A percentile compares a stretch with the other conserved stretches of the same genome.
phyloP scores from a whole-genome alignment of 371 early-diverging fungal species.

The Mucor piriformis region DNA sequence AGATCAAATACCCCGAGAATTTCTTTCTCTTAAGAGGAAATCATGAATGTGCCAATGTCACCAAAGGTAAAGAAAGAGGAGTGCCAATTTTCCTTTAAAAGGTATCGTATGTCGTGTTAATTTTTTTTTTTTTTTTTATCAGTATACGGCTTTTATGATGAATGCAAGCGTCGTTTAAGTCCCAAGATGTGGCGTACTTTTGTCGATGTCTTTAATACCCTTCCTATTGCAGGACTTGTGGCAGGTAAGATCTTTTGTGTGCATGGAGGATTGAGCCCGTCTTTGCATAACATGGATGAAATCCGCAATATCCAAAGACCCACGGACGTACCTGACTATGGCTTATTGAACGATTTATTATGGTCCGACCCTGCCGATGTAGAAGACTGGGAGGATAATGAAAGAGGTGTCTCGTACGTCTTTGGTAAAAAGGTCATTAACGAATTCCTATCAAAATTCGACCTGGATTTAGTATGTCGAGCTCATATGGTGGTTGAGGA shows the following conservation, averaged over 20 bases:
- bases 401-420: constrained; percentile 94
- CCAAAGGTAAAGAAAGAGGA: constrained; percentile 72
- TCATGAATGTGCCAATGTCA: constrained; percentile 98
- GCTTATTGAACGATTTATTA: constrained; percentile 78
- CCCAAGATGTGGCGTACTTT: constrained; percentile 97
- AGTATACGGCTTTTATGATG: constrained; percentile 99
- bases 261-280: constrained; percentile 91
- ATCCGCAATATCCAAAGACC: constrained; percentile 90
- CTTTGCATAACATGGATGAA: constrained; percentile 86
- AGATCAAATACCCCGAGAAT: constrained; percentile 95
- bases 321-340: constrained; percentile 97
- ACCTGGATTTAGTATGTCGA: constrained; percentile 92
- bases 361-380: constrained; percentile 89
- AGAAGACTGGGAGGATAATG: constrained; percentile 95
- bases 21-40: constrained; percentile 96
- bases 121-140: constrained; percentile 11
- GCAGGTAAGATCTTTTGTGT: constrained; percentile 98
- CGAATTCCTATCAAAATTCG: constrained; percentile 80
- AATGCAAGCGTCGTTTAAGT: constrained; percentile 96
- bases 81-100: constrained; percentile 87
- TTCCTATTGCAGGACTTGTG: constrained; percentile 96
- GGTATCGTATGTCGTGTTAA: too few relatives aligned
- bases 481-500: constrained; percentile 96
- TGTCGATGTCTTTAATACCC: constrained; percentile 97
- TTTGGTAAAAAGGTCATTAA: constrained; percentile 91